Base-by-base conservation (phyloP, 2,329 filamentous ascomycete genomes). In the Macrophomina pseudophaseolina region DNA sequence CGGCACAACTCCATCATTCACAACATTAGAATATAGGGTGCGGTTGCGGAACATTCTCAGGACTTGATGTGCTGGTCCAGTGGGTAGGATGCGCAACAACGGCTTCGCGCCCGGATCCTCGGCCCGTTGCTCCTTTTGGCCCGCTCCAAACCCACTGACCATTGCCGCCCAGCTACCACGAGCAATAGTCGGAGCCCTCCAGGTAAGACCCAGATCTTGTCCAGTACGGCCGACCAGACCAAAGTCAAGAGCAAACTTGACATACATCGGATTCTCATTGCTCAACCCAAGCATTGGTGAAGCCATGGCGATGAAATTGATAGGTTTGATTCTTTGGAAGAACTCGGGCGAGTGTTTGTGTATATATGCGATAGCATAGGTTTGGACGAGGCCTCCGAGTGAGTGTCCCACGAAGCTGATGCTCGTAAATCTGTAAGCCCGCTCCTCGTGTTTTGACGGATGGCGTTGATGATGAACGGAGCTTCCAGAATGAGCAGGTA, bases 1-100 rank as follows among this genome's bases (percentile, higher is more conserved):
- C 2, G 95, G 95, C 4, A 99, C 95, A 71, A 99, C 97, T 3
- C 94, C 94, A 79, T 98, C 94, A 74, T 98, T 98, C 71, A 98
- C 94, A 12, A 98, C 94, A 73, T 98, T 98, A 1, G 94, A 97
- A 77, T 98, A 98, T 1, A 97, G 85, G 0, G 95, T 98, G 16
- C 94, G 86, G 76, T 96, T 97, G 28, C 92, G 85, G 77, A 98
- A 98, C 79, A 92, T 93, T 75, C 91, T 90, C 48, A 98, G 80
- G 1, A 94, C 94, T 65, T 88, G 87, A 77, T 97, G 94, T 6
- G 94, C 95, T 16, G 94, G 94, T 0, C 94, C 94, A 7, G 92
- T 97, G 0, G 95, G 94, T 30, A 98, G 80, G 69, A 98, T 96
- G 23, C 94, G 87, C 23, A 98, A 81, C 44, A 98, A 81, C 2